A percentile compares a stretch with the other conserved stretches of the same genome.
Evolutionary conservation across 768 basidiomycete genomes (phyloP).

Genomic region (Suillus subalutaceus): DNA sequence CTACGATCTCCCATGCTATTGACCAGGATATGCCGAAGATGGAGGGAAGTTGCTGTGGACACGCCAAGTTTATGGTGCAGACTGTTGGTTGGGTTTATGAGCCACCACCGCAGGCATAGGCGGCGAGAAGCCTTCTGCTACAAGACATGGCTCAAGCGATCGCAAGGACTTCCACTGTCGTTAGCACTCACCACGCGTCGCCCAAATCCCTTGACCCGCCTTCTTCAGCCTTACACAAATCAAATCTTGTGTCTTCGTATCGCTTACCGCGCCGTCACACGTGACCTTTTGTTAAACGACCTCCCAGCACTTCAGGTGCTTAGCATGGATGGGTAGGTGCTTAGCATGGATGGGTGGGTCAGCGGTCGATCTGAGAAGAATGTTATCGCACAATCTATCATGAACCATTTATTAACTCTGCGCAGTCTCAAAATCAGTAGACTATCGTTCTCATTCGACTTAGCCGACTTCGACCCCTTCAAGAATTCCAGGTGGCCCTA

Average conservation of each 20-base stretch:
- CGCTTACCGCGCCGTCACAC: slow-evolving; percentile 1
- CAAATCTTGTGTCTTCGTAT: slow-evolving; percentile 14
- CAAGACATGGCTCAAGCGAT: slow-evolving; percentile 13
- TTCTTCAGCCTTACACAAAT: slow-evolving; percentile 23
- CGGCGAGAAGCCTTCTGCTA: slow-evolving; percentile 20
- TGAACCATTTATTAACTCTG: slow-evolving; percentile 13
- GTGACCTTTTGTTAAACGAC: slow-evolving; percentile 20
- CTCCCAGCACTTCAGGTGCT: slow-evolving; percentile 23
- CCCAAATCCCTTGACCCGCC: not conserved
- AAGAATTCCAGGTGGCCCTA: slow-evolving; percentile 21
- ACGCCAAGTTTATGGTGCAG: slow-evolving; percentile 50
- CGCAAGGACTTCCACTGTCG: slow-evolving; percentile 21
- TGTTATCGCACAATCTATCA: slow-evolving; percentile 8
- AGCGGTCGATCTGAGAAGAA: not conserved
- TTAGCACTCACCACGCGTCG: slow-evolving; percentile 18
- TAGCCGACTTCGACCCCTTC: slow-evolving; percentile 9
- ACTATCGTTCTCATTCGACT: no score
- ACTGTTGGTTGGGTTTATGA: slow-evolving; percentile 14
- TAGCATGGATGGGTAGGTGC: slow-evolving; percentile 17
- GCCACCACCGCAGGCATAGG: slow-evolving; percentile 23
- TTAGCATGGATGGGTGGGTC: slow-evolving; percentile 17
- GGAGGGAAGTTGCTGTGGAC: slow-evolving; percentile 41
- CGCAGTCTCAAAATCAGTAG: slow-evolving; percentile 17
- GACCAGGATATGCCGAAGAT: slow-evolving; percentile 42
- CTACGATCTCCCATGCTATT: slow-evolving; percentile 38